Evolutionary conservation across 768 basidiomycete genomes (phyloP).

Genomic region (Boletus reticuloceps): DNA sequence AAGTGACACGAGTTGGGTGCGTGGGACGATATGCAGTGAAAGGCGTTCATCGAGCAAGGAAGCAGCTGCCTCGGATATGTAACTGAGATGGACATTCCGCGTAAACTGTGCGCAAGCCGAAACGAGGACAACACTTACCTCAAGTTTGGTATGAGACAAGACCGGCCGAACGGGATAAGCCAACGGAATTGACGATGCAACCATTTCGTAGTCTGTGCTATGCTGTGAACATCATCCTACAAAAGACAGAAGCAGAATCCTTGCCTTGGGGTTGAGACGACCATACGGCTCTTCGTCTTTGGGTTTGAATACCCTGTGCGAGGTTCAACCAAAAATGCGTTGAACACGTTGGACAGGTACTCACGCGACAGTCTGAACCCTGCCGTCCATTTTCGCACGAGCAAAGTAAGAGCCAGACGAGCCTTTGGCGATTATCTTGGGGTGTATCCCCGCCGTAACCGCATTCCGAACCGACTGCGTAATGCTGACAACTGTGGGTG

Average conservation of each 20-base stretch:
- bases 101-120: not conserved
- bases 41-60: slow-evolving; percentile 77
- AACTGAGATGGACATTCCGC: slow-evolving; percentile 41
- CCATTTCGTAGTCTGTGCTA: slow-evolving; percentile 78
- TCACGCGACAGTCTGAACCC: slow-evolving; percentile 78
- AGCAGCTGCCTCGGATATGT: slow-evolving; percentile 87
- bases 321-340: slow-evolving; percentile 1
- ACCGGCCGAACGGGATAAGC: slow-evolving; percentile 88
- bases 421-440: slow-evolving; percentile 88
- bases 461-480: slow-evolving; percentile 65
- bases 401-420: slow-evolving; percentile 92
- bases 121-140: slow-evolving; percentile 44
- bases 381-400: slow-evolving; percentile 74
- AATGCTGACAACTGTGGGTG: slow-evolving; percentile 39
- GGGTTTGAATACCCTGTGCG: slow-evolving; percentile 79
- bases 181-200: slow-evolving; percentile 83
- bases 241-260: not conserved
- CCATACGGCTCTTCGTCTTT: slow-evolving; percentile 92
- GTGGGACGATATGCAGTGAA: slow-evolving; percentile 77
- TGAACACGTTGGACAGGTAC: slow-evolving; percentile 23
- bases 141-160: slow-evolving; percentile 86
- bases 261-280: slow-evolving; percentile 79
- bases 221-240: slow-evolving; percentile 1
- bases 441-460: slow-evolving; percentile 76
- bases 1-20: slow-evolving; percentile 78